Evolutionary conservation across 129 eudicot genomes (phyloP).

Genomic region (Escallonia herrerae): DNA sequence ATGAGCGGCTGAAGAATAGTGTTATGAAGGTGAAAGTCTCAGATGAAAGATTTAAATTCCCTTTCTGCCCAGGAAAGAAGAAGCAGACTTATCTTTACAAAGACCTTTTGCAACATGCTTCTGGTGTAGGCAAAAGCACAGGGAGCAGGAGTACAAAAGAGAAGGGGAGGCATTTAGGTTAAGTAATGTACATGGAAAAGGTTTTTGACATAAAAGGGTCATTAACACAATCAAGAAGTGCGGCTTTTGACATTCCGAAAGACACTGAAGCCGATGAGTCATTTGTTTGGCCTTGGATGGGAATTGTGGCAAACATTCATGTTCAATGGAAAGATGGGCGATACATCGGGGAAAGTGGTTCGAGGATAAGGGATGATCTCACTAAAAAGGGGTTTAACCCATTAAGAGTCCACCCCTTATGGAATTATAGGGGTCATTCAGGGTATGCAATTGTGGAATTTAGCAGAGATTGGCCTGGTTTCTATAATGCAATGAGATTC

Average conservation of each 20-base stretch:
- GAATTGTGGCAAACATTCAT: conserved; percentile 41
- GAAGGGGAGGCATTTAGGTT: conserved; percentile 23
- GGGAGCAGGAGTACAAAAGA: conserved; percentile 7
- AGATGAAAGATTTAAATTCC: conserved; percentile 13
- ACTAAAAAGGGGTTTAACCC: conserved; percentile 34
- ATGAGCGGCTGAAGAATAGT: conserved; percentile 12
- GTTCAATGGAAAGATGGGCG: conserved; percentile 12
- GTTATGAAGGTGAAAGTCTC: conserved; percentile 1
- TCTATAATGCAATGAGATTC: conserved; percentile 34
- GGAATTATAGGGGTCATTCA: conserved; percentile 34
- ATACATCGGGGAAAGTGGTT: conserved; percentile 34
- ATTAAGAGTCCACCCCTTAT: conserved; percentile 30
- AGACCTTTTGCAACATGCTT: conserved; percentile 35
- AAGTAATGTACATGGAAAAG: conserved; percentile 16
- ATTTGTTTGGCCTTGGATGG: conserved; percentile 55
- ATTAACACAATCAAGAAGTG: background rate
- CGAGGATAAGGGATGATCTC: conserved; percentile 27
- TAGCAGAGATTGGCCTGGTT: conserved; percentile 37
- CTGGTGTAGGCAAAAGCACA: conserved; percentile 15
- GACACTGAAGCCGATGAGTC: conserved; percentile 15
- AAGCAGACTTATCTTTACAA: conserved; percentile 11
- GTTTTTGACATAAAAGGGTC: conserved; percentile 3
- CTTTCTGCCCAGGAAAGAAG: conserved; percentile 25
- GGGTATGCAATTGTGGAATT: conserved; percentile 44
- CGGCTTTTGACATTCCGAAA: background rate